These are phyloP conservation scores for Populus hybrid DNA, from an alignment of 441 rosid genomes.

Conservation along the genomic window DNA sequence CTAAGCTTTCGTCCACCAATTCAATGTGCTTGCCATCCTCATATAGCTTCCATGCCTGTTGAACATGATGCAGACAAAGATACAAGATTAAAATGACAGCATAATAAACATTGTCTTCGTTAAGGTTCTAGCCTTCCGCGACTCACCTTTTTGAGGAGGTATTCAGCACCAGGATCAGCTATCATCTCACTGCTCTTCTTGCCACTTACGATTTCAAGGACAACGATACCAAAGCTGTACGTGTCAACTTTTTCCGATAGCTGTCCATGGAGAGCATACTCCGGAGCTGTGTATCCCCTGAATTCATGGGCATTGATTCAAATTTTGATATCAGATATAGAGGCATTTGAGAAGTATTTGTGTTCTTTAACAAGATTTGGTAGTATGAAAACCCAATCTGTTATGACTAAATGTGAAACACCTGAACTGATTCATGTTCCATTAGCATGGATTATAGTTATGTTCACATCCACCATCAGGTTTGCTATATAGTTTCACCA, in stretches of 20 bases:
- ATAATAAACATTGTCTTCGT: not conserved
- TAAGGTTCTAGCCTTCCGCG: not conserved
- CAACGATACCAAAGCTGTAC: slow-evolving; percentile 40
- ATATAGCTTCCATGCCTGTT: not conserved
- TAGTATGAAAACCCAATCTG: not conserved
- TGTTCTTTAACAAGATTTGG: not conserved
- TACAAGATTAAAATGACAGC: not conserved
- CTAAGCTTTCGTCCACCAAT: slow-evolving; percentile 32
- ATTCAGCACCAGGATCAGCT: slow-evolving; percentile 22
- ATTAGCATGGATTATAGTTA: not conserved
- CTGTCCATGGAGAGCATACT: slow-evolving; percentile 45
- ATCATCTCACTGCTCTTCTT: slow-evolving; percentile 31
- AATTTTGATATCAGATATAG: not conserved
- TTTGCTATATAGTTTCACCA: not conserved
- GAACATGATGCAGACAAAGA: not conserved
- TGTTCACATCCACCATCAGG: not conserved
- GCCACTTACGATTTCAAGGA: slow-evolving; percentile 9
- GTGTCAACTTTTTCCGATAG: slow-evolving; percentile 39
- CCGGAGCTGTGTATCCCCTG: slow-evolving; percentile 51
- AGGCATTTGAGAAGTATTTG: not conserved
- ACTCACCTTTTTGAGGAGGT: slow-evolving; percentile 29
- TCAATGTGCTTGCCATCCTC: slow-evolving; percentile 31
- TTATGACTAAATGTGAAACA: not conserved
- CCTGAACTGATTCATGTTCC: not conserved
- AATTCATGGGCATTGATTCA: not conserved